Base-by-base conservation (phyloP, 768 basidiomycete species). In the Hypholoma fasciculare region DNA sequence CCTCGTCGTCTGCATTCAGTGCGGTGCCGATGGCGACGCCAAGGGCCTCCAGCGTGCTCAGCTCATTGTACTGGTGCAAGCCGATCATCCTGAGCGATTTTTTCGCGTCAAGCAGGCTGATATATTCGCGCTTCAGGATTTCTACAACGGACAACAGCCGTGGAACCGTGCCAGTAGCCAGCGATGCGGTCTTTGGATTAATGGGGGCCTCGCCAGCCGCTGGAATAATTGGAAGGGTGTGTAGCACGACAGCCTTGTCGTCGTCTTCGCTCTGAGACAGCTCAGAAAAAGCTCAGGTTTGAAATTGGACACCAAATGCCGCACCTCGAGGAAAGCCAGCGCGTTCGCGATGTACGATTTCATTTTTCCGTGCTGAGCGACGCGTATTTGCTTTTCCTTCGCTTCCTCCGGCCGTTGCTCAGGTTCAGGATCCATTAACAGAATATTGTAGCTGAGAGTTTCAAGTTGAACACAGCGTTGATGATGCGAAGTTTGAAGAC, bases 61-160 rank as follows among this genome's bases (percentile, higher is more conserved):
- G 71, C 54, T 89, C 80, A 61, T 92, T 93, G 72, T 92, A 92
- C 67, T 93, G 91, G 66, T 90, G 82, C 36, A 93, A 70, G 3
- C 90, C 90, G 3, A 71, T 69, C 26, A 75, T 67, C 44, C 76
- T 74, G n/a, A 71, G 69, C 2, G 76, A 77, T 37, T 65, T 70
- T 12, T 72, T 79, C 17, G 69, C 62, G 42, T 79, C 79, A 6
- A 88, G 73, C 14, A 67, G 68, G 55, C 84, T 84, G 54, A 90
- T 60, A 66, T 85, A 93, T 67, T 93, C 89, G 26, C 93, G 83
- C 66, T 94, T 94, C 64, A 93, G 83, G 56, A 94, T 90, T 71
- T 96, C 93, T 0, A 85, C 86, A 3, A 92, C 88, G 0, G 87
- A 84, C 38, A 95, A 76, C 7, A 96, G 78, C 0, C 88, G 83